Conservation (phyloP, 2,329 filamentous ascomycete species). For the Purpureocillium lavendulum region DNA sequence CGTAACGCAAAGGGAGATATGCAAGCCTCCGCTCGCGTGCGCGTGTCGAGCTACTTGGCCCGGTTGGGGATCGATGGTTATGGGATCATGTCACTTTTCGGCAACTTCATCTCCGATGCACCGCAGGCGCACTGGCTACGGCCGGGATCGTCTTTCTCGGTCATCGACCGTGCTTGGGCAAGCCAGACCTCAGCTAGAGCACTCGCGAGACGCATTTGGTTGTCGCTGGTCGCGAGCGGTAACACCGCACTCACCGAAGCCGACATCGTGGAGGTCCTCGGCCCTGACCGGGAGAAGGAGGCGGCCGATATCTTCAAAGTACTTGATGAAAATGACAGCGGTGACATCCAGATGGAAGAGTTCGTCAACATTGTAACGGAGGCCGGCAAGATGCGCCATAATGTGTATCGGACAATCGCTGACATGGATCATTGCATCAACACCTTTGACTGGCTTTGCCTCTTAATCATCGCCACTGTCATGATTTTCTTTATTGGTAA, state of each 20-base stretch:
- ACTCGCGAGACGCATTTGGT: conserved; percentile 18
- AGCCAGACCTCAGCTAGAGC: conserved; percentile 16
- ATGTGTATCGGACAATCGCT: conserved; percentile 18
- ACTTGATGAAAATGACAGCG: conserved; percentile 11
- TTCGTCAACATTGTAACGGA: conserved; percentile 17
- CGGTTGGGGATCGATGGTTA: conserved; percentile 1
- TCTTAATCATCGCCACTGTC: conserved; percentile 12
- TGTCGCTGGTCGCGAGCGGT: conserved; percentile 12
- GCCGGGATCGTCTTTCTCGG: conserved; percentile 15
- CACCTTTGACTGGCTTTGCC: conserved; percentile 19
- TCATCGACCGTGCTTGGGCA: conserved; percentile 16
- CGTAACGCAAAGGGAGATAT: conserved; percentile 1
- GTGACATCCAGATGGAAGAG: conserved; percentile 19
- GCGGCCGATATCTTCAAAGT: not conserved
- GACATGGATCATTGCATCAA: conserved; percentile 20
- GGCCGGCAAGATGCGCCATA: conserved; percentile 14
- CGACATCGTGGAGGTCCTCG: not conserved
- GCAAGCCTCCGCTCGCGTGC: not conserved
- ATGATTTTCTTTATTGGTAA: conserved; percentile 17
- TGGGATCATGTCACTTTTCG: not conserved
- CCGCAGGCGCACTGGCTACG: not conserved
- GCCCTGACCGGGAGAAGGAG: conserved; percentile 6
- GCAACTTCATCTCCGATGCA: not conserved
- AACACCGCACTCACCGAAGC: not conserved
- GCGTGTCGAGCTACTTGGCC: conserved; percentile 1